phyloP scores from a whole-genome alignment of 345 rosid species.

The Jatropha curcas region DNA sequence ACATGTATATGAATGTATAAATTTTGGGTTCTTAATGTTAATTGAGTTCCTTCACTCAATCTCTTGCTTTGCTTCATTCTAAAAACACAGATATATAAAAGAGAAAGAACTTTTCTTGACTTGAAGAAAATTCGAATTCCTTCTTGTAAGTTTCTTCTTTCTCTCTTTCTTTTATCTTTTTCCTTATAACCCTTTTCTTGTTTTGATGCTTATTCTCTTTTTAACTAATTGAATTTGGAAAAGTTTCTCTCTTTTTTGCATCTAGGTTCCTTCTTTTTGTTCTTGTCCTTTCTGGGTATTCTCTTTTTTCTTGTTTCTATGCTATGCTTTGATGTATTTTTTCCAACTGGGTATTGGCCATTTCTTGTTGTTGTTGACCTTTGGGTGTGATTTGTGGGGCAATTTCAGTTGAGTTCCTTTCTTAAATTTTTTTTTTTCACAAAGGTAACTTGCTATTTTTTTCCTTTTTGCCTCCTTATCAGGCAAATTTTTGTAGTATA shows the following conservation, averaged over 20 bases:
- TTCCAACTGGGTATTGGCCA: constrained; percentile 28
- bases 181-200: constrained; percentile 5
- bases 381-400: constrained; percentile 5
- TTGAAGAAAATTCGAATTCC: constrained; percentile 56
- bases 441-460: background rate
- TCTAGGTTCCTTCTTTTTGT: constrained; percentile 28
- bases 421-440: background rate
- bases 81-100: constrained; percentile 20
- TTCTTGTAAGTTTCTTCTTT: constrained; percentile 62
- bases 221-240: constrained; percentile 17
- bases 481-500: background rate
- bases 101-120: constrained; percentile 38
- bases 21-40: constrained; percentile 17
- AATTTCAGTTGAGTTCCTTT: constrained; percentile 14
- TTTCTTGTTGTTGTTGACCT: constrained; percentile 16
- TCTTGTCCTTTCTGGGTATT: constrained; percentile 23
- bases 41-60: constrained; percentile 41
- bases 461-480: background rate
- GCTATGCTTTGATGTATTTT: constrained; percentile 17
- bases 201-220: constrained; percentile 13
- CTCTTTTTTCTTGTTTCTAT: constrained; percentile 5
- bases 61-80: constrained; percentile 44
- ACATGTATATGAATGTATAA: too few relatives aligned
- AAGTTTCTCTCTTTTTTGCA: constrained; percentile 30
- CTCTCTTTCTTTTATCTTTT: constrained; percentile 8